Conservation (phyloP, 768 basidiomycete species). For the Trametes cinnabarina region DNA sequence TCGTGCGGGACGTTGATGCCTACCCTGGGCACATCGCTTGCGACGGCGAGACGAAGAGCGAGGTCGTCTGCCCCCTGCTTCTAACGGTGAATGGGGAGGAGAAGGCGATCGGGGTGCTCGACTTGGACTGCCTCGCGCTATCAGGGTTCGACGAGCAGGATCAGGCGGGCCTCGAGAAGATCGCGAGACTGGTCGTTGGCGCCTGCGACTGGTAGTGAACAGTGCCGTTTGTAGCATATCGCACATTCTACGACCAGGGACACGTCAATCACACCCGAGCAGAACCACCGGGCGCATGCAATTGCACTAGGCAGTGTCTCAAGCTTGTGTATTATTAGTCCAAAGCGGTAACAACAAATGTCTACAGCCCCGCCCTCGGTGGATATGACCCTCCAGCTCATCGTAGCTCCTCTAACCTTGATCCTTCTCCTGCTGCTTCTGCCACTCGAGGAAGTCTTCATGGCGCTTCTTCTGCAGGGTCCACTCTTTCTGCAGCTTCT, state of each 20-base stretch:
- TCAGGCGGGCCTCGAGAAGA: conserved; percentile 68
- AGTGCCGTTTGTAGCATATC: not conserved
- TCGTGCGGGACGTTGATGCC: conserved; percentile 75
- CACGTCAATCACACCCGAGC: not conserved
- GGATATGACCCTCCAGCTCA: not conserved
- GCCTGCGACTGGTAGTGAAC: conserved; percentile 60
- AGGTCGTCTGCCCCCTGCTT: conserved; percentile 82
- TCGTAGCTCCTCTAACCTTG: not conserved
- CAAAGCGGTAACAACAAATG: not conserved
- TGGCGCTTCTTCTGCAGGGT: conserved; percentile 74
- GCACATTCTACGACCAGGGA: not conserved
- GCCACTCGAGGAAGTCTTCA: conserved; percentile 66
- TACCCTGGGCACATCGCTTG: conserved; percentile 96
- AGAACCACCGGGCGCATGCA: not conserved
- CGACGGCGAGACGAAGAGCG: conserved; percentile 86
- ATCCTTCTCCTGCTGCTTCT: conserved; percentile 23
- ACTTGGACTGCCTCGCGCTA: conserved; percentile 78
- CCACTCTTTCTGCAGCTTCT: conserved; percentile 77
- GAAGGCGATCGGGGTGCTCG: conserved; percentile 51
- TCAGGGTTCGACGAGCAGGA: conserved; percentile 79
- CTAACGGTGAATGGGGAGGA: conserved; percentile 14
- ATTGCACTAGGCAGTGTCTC: not conserved
- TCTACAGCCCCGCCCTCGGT: not conserved
- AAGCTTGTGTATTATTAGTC: not conserved
- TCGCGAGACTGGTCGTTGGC: conserved; percentile 61